Base-by-base conservation (phyloP, 2,329 filamentous ascomycete genomes). In the Aspergillus proliferans region DNA sequence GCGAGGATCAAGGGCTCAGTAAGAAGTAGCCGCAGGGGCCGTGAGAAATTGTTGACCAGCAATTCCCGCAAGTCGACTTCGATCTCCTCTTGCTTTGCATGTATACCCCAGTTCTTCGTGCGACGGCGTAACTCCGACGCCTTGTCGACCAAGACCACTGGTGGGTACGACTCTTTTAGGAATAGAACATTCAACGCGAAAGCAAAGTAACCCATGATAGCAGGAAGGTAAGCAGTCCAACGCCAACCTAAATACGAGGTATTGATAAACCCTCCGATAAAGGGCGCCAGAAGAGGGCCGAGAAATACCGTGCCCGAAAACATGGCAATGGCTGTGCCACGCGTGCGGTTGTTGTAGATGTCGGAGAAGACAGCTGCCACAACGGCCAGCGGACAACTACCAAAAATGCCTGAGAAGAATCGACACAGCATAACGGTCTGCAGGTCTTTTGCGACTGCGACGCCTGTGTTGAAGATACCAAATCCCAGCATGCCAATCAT, bases 141-240 rank as follows among this genome's bases (percentile, higher is more conserved):
- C 58, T 81, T 82, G 21, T 65, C 57, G n/a, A 78, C 71, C 0
- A 81, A 69, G 3, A 82, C 70, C 0, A 76, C 68, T 0, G 77
- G 76, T 0, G 76, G 69, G 50, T 81, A 81, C 0, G 77, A 76
- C 58, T 82, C 79, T 34, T 75, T 63, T 21, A 80, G 65, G 55
- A 80, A 77, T 9, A 56, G 60, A 3, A 75, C 72, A 10, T 68
- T 66, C 0, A 52, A 38, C 48, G 77, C 76, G 9, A 84, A 95
- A 88, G 47, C 89, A 90, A 59, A 95, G 88, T 67, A 90, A 71
- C 73, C 76, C 69, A 81, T 75, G 52, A 81, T 71, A 0, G 71
- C 67, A 3, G 69, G 69, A 19, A 79, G 71, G 53, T 77, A 75
- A 26, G 72, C 63, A 1, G 74, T 76, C 76, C 75, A 77, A 38